phyloP scores from a whole-genome alignment of 306 rosid genomes.

The Malus asiatica region DNA sequence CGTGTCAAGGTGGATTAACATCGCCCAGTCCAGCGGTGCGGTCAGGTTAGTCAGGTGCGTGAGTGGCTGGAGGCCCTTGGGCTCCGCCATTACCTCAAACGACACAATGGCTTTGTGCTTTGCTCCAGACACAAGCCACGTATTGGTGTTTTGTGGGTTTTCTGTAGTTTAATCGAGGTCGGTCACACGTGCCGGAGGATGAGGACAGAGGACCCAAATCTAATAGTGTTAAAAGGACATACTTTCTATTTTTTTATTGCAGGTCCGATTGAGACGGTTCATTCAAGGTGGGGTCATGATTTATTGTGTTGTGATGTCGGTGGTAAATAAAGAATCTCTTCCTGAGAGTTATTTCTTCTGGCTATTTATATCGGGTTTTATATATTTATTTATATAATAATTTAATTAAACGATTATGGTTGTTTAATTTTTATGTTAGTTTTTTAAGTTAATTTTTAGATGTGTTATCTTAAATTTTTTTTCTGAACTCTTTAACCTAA shows the following conservation, averaged over 20 bases:
- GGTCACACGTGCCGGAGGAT: slow-evolving; percentile 33
- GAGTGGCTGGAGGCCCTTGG: background rate
- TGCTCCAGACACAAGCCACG: slow-evolving; percentile 38
- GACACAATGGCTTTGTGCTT: slow-evolving; percentile 17
- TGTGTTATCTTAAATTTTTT: too few species aligned
- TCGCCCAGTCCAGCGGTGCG: background rate
- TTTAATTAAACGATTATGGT: too few species aligned
- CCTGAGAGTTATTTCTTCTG: too few species aligned
- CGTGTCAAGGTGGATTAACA: slow-evolving; percentile 32
- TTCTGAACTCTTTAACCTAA: too few species aligned
- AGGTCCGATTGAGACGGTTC: background rate
- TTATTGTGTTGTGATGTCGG: background rate
- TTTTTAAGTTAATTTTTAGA: too few species aligned
- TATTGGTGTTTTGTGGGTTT: slow-evolving; percentile 6
- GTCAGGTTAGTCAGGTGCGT: background rate
- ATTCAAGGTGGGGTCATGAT: background rate
- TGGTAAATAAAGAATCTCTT: too few species aligned
- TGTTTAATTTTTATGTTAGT: rapidly evolving
- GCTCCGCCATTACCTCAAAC: background rate
- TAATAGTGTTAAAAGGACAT: background rate
- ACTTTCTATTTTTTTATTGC: background rate
- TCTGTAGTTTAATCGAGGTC: slow-evolving; percentile 3
- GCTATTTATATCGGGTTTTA: too few species aligned
- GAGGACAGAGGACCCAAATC: background rate
- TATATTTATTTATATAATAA: too few species aligned